These are phyloP conservation scores for Lactarius vividus DNA, from an alignment of 768 basidiomycete genomes.

Conservation along the genomic window DNA sequence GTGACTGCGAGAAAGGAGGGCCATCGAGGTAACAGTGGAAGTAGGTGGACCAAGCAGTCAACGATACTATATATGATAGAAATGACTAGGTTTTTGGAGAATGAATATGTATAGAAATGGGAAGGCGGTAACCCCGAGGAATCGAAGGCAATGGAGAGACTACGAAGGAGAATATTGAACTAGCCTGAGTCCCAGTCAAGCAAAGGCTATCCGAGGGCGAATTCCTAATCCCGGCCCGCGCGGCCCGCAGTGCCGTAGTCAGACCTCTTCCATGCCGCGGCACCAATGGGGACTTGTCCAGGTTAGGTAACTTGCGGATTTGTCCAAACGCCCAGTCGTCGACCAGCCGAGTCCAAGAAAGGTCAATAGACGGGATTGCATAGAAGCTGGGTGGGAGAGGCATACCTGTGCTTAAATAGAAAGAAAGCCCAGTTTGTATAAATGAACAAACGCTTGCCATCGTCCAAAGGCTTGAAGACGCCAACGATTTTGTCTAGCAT, in stretches of 20 bases:
- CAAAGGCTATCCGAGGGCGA: background rate
- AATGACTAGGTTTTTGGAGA: background rate
- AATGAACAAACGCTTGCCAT: too few species aligned
- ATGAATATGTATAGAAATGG: background rate
- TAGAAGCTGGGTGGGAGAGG: background rate
- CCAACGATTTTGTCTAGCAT: too few species aligned
- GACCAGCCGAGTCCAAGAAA: background rate
- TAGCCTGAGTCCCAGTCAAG: background rate
- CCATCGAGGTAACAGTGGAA: constrained; percentile 3
- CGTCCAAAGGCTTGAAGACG: too few species aligned
- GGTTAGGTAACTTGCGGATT: background rate
- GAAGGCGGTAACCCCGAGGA: background rate
- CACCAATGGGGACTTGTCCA: background rate
- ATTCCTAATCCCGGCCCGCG: too few species aligned
- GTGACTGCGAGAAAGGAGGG: constrained; percentile 30
- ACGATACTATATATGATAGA: background rate
- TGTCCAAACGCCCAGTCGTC: background rate
- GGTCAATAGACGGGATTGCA: background rate
- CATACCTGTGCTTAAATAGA: background rate
- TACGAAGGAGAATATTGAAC: background rate
- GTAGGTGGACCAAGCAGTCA: background rate
- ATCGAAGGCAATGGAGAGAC: too few species aligned
- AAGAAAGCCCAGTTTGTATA: too few species aligned
- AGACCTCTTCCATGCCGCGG: too few species aligned
- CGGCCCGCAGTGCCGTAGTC: background rate